A percentile compares a stretch with the other conserved stretches of the same genome.
Evolutionary conservation across 179 eudicot species (phyloP).

Genomic region (Silene vulgaris): DNA sequence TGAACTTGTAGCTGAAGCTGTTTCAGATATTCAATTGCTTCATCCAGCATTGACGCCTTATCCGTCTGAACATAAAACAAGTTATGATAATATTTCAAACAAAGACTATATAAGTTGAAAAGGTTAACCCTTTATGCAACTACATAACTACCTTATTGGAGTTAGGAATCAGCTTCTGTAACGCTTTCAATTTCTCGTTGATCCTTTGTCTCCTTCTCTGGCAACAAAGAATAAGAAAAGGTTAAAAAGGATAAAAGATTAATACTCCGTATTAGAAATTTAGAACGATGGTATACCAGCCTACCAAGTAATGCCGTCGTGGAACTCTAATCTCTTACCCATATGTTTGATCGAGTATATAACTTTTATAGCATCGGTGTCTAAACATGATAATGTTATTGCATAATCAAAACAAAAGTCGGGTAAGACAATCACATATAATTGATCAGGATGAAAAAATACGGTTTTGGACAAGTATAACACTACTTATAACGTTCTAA

Average conservation of each 20-base stretch:
- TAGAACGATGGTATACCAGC: not conserved
- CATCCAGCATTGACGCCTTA: conserved; percentile 95
- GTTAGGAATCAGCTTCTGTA: conserved; percentile 84
- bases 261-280: not conserved
- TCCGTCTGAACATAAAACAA: conserved; percentile 47
- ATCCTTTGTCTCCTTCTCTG: conserved; percentile 90
- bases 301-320: not conserved
- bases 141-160: conserved; percentile 59
- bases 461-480: not conserved
- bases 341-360: not conserved
- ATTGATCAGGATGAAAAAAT: no score
- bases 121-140: not conserved
- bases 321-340: not conserved
- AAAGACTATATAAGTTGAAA: not conserved
- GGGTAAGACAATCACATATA: no score
- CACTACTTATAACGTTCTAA: not conserved
- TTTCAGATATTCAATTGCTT: conserved; percentile 85
- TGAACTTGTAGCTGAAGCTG: conserved; percentile 90
- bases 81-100: not conserved
- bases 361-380: no score
- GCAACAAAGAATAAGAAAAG: conserved; percentile 18
- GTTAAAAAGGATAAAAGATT: not conserved
- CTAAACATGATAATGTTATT: no score
- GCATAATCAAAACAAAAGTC: no score
- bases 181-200: conserved; percentile 82